Base-by-base conservation (phyloP, 2,329 filamentous ascomycete species). In the Eurotiales sp. region DNA sequence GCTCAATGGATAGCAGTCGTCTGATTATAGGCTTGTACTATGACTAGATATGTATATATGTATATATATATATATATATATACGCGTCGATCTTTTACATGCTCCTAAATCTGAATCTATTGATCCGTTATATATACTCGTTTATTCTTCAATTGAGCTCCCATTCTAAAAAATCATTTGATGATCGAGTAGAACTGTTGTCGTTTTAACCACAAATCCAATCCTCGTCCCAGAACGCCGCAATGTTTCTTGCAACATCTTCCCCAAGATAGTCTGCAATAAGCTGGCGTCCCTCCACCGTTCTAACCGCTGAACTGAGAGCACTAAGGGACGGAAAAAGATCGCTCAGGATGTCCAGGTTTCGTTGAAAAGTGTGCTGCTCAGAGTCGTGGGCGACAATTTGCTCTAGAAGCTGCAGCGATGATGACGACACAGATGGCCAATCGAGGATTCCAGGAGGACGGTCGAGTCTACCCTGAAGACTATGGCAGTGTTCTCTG, bases 221-320 rank as follows among this genome's bases (percentile, higher is more conserved):
- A 54, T 72, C 67, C 32, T 61, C 57, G 23, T 48, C 55, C 70
- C 72, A 74, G 54, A 72, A 73, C 11, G 62, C 61, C n/a, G 66
- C 46, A 39, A 74, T 58, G n/a, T 62, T 60, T 21, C 25, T 48
- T 14, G 56, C 65, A 32, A 61, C 56, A 19, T 59, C 58, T 17
- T 62, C 58, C 4, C 66, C 70, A 2, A 73, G 55, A 39, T 71
- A 64, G 22, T 64, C 62, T 17, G 55, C 54, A 46, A 75, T 47
- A 22, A 61, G 29, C 30, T 52, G 54, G 50, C 47, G 58, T 15
- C 62, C 62, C 14, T 57, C 48, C 11, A 39, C 41, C 8, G 55
- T 62, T 34, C 46, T 58, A 15, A 50, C 49, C 46, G 56, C 47
- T 17, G 50, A 53, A 44, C 58, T 61, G 43, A 63, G 55, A 12